Evolutionary conservation across 1,284 basidiomycete species (phyloP), one percentile per base, ranked within the genome.

Genomic region (Phellinidium pouzarii): DNA sequence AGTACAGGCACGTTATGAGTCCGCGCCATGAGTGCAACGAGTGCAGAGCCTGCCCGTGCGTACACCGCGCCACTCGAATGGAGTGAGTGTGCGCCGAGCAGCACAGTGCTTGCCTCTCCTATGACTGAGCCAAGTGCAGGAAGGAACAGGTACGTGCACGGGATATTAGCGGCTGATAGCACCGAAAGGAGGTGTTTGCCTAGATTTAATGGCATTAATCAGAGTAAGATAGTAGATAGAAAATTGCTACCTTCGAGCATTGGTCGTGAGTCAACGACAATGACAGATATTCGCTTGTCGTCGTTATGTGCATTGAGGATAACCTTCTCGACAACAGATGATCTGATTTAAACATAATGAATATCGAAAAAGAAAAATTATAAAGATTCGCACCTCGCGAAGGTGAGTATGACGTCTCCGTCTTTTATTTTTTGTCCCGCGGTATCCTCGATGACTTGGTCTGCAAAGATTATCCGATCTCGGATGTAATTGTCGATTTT

Each of bases 21-120:
- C 66, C 92, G 91, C 0, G 93, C 91, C 76, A 98, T 84, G 92
- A 99, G 94, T 0, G 95, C 92, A 20, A 97, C 91, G 59, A 94
- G 80, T 0, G 95, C 95, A 1, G 94, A 98, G 22, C 96, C 96
- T 0, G 94, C 91, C 49, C 96, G 81, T 11, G 94, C 91, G 68
- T 91, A 97, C 6, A 98, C 87, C 0, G 93, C 85, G 3, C 96
- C 96, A 63, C 99, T 96, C 4, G 94, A 88, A 62, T 96, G 88
- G 5, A 99, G 77, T 5, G 94, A 91, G 60, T 96, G 91, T 1
- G 94, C 94, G 36, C 96, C 96, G 17, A 99, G 76, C 52, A 99
- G 79, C 45, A 97, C 86, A 11, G 87, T 87, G 8, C 86, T 85
- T 70, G 38, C 85, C 68, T 75, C 82, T 3, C 84, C 80, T 56